A percentile compares a stretch with the other conserved stretches of the same genome.
Evolutionary conservation across 495 filamentous ascomycete genomes (phyloP).

Genomic region (Neurospora pannonica): DNA sequence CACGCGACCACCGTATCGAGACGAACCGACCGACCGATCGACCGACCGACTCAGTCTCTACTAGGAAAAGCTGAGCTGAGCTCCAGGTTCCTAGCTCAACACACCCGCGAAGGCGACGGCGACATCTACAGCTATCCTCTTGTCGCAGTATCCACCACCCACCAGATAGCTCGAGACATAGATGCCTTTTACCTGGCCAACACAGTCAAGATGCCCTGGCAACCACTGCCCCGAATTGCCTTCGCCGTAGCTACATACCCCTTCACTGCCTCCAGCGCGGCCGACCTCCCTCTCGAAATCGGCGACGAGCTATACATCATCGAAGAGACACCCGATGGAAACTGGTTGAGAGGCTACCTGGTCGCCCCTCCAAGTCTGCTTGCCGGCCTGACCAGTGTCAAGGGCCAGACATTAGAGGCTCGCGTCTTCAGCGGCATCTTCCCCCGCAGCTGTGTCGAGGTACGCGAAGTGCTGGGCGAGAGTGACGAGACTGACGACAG

Average conservation of each 20-base stretch:
- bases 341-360: constrained; percentile 93
- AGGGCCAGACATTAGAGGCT: constrained; percentile 87
- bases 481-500: constrained; percentile 38
- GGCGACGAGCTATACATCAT: constrained; percentile 98
- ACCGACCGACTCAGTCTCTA: not conserved
- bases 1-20: not conserved
- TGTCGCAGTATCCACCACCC: not conserved
- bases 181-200: constrained; percentile 19
- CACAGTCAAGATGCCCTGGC: constrained; percentile 72
- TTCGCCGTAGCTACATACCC: constrained; percentile 94
- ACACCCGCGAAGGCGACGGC: not conserved
- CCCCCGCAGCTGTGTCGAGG: constrained; percentile 80
- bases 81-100: not conserved
- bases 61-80: not conserved
- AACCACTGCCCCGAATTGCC: constrained; percentile 90
- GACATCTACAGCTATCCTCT: not conserved
- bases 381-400: constrained; percentile 82
- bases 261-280: constrained; percentile 74
- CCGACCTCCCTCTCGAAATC: constrained; percentile 92
- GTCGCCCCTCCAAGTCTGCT: constrained; percentile 88
- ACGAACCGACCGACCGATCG: not conserved
- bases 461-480: constrained; percentile 63
- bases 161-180: constrained; percentile 1
- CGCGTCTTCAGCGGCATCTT: constrained; percentile 97
- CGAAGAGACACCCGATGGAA: constrained; percentile 75